Base-by-base conservation (phyloP, 1,139 yeast genomes). In the Pneumocystis canis region DNA sequence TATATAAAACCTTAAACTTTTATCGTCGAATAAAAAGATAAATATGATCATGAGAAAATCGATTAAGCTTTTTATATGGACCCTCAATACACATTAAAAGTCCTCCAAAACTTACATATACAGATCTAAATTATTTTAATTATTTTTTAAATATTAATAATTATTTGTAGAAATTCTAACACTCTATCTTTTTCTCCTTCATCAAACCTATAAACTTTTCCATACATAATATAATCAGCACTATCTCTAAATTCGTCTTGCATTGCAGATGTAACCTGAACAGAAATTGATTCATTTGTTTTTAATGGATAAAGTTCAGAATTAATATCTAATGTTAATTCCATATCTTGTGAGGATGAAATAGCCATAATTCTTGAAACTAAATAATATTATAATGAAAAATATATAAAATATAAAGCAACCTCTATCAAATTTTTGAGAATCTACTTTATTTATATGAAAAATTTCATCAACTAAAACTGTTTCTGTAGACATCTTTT, bases 151-250 rank as follows among this genome's bases (percentile, higher is more conserved):
- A 33, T 28, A 35, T 3, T 18, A 31, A 25, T n/a, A 35, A 2
- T 25, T 25, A n/a, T n/a, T n/a, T n/a, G n/a, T n/a, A 30, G 25
- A 9, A 33, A 32, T 40, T 67, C 76, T 66, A 66, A 75, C 72
- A 79, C 77, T 68, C 78, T 77, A 71, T 83, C 85, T 66, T 83
- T 85, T 58, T 81, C 77, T 67, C 85, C 84, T 76, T 92, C 98
- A 73, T 92, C 97, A 72, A 94, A 92, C 74, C 92, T 89, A 79
- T 94, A 94, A 60, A 94, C 95, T 18, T 97, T 90, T 65, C 99
- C 99, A 74, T 90, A 85, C 97, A 92, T 92, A 69, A 92, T 97
- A 71, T 94, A 94, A 73, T 94, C 98, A 76, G 89, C 92, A 72
- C 92, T 97, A 73, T 92, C 97, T 66, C 97, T 96, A 71, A 92